Evolutionary conservation across 2,329 filamentous ascomycete species (phyloP), one percentile per base, ranked within the genome.

Genomic region (Clarireedia monteithiana): DNA sequence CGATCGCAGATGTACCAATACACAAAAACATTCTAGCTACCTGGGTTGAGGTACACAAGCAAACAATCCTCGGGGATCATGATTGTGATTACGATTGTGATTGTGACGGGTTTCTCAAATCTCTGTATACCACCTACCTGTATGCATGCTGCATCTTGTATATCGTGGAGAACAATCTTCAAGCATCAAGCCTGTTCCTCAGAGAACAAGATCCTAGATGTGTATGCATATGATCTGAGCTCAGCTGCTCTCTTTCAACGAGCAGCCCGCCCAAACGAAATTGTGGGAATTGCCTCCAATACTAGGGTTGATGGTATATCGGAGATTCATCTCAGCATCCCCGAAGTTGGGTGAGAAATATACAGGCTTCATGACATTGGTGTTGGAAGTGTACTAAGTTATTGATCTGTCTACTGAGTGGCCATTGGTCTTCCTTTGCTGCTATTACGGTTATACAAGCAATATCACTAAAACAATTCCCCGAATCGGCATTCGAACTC

Each of bases 1-100:
- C 40, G 40, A 23, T 44, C 17, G 20, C 52, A 36, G 52, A 38
- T 55, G 52, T 44, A 49, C 49, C 46, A 36, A 36, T 55, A 50
- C 52, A 55, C 52, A 26, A 26, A 6, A 46, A 4, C 23, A 14
- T 36, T 55, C 26, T 36, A 20, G 15, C 39, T 40, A 14, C 5
- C 39, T 40, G 39, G n/a, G 6, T 20, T 10, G n/a, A 23, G 10
- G n/a, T 46, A 26, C 24, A 46, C 44, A 24, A 12, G 27, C 23
- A 40, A 40, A 30, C 17, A 3, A 48, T 53, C n/a, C 23, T 26
- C 44, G 20, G 9, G 3, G 17, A 54, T 48, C 34, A 15, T 44
- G 40, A 44, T 23, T 20, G 40, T 44, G 40, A 44, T 44, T 44
- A 14, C 20, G 40, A 44, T 23, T 30, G 27, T 23, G 9, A 30